Base-by-base conservation (phyloP, 345 rosid species). In the Triadica sebifera region DNA sequence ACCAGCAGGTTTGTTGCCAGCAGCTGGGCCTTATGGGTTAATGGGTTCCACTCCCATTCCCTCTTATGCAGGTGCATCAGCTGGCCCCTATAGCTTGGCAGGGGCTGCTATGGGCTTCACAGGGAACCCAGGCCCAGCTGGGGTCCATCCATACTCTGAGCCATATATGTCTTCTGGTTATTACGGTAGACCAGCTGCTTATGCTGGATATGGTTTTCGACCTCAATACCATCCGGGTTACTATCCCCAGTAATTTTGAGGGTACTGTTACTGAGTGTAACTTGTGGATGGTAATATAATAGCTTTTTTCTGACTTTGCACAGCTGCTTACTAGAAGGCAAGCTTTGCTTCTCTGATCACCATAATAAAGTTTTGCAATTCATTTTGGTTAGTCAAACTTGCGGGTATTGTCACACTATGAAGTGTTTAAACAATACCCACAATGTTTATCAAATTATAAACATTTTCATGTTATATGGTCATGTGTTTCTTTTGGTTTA, bases 191-290 rank as follows among this genome's bases (percentile, higher is more conserved):
- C 81, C 84, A 67, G 75, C 77, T 83, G 80, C 84, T 57, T 86
- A 78, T 50, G 82, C 79, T 74, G 86, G 81, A 66, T 85, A 84
- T 71, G 73, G 79, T 77, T 71, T 81, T 77, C 88, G 87, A 39
- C 79, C 83, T 70, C 89, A 81, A 45, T 82, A 81, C 75, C 84
- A 81, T 59, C 86, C 85, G 22, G 60, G 88, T 72, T 85, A 88
- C 79, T 79, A 86, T 79, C 81, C 89, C 61, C 82, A 75, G 76
- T 89, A 90, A 81, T 57, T 77, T 7, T 65, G 22, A 15, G 17
- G 5, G 45, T 17, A 7, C 74, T 74, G n/a, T 67, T 43, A 52
- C 25, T 59, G 58, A 70, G 70, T 65, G 58, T 24, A 49, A 24
- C 20, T 46, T 38, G 47, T 61, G 25, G 76, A 78, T 70, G 25